Percentiles rank a stretch among this genome's conserved stretches.
phyloP scores from a whole-genome alignment of 768 basidiomycete genomes.

The Agaricus bisporus region DNA sequence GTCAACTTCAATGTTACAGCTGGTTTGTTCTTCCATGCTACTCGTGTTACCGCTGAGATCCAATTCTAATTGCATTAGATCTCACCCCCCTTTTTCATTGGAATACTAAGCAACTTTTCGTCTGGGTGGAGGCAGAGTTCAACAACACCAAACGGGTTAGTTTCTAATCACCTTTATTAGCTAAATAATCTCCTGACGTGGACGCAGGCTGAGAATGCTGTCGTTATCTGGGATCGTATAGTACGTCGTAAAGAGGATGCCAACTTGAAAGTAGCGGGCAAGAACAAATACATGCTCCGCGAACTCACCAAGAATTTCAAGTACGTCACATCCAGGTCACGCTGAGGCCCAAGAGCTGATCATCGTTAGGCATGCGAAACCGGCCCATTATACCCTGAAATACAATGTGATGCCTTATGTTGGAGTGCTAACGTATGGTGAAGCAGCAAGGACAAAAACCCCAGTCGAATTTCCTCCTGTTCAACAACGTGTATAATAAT shows the following conservation, averaged over 20 bases:
- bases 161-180: not conserved
- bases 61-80: conserved; percentile 38
- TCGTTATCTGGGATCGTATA: conserved; percentile 92
- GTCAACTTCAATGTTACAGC: conserved; percentile 78
- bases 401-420: conserved; percentile 93
- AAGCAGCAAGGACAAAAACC: conserved; percentile 44
- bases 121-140: conserved; percentile 85
- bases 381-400: conserved; percentile 68
- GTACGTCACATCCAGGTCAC: conserved; percentile 37
- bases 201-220: conserved; percentile 33
- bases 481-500: conserved; percentile 35
- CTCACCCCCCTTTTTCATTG: conserved; percentile 82
- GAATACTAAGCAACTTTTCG: conserved; percentile 95
- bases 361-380: conserved; percentile 46
- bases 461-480: conserved; percentile 33
- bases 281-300: conserved; percentile 82
- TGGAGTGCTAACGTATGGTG: conserved; percentile 72
- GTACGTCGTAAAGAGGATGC: conserved; percentile 77
- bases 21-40: conserved; percentile 37
- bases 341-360: not conserved
- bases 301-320: conserved; percentile 71
- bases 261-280: conserved; percentile 52
- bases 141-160: conserved; percentile 54
- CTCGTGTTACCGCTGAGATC: not conserved
- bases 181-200: not conserved